phyloP scores from a whole-genome alignment of 305 asterid species.

The Vinca major region DNA sequence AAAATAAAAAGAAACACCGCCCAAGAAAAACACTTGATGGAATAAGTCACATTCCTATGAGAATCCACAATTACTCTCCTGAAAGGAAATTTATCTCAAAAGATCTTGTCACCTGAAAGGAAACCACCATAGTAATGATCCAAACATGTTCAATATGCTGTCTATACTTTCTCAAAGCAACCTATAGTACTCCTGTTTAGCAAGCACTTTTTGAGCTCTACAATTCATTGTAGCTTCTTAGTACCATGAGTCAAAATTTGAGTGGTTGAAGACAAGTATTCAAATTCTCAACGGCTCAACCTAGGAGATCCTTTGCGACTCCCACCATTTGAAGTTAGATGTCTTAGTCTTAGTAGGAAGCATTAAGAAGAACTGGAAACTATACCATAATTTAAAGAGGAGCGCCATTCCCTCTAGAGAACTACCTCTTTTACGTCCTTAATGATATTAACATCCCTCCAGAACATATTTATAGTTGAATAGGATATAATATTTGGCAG shows the following conservation, averaged over 20 bases:
- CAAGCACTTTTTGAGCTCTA: constrained; percentile 4
- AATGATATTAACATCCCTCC: background rate
- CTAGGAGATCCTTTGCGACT: background rate
- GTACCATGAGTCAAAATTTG: background rate
- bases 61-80: background rate
- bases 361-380: background rate
- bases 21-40: background rate
- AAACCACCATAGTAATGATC: background rate
- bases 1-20: no score
- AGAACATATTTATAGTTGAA: background rate
- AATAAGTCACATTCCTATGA: background rate
- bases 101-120: no score
- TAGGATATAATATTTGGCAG: background rate
- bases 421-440: background rate
- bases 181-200: background rate
- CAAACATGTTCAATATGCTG: background rate
- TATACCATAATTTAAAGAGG: background rate
- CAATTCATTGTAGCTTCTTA: background rate
- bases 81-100: constrained; percentile 8
- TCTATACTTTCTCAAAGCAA: background rate
- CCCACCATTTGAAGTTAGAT: background rate
- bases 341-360: background rate
- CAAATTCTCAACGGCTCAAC: background rate
- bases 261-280: background rate
- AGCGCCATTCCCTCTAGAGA: background rate